A percentile compares a stretch with the other conserved stretches of the same genome.
Conservation (phyloP, 2,329 filamentous ascomycete genomes). For the Xylariaceae sp. region DNA sequence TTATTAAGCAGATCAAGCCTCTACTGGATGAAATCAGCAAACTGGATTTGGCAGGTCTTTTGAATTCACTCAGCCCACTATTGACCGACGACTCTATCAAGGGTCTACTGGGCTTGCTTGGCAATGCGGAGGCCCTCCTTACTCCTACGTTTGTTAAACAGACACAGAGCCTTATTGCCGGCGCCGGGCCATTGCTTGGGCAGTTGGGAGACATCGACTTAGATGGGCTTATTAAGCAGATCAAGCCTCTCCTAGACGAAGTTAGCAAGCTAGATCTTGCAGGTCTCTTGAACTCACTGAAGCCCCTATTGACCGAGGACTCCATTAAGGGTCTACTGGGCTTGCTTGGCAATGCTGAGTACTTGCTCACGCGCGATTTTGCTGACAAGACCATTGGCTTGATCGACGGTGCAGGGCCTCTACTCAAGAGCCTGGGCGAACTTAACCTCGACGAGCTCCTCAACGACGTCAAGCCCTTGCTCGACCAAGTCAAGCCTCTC, state of each 20-base stretch:
- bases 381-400: slow-evolving; percentile 23
- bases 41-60: slow-evolving; percentile 31
- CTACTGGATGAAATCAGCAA: slow-evolving; percentile 30
- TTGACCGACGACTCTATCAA: slow-evolving; percentile 28
- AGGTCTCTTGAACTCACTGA: slow-evolving; percentile 30
- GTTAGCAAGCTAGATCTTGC: slow-evolving; percentile 31
- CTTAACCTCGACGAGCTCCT: slow-evolving; percentile 31
- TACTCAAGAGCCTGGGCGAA: slow-evolving; percentile 28
- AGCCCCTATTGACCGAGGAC: slow-evolving; percentile 30
- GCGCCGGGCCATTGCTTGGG: slow-evolving; percentile 2
- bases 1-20: slow-evolving; percentile 24
- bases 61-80: slow-evolving; percentile 32
- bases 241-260: slow-evolving; percentile 26
- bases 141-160: slow-evolving; percentile 1
- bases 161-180: slow-evolving; percentile 1
- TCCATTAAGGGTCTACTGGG: slow-evolving; percentile 28
- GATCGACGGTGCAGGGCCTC: slow-evolving; percentile 23
- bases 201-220: slow-evolving; percentile 3
- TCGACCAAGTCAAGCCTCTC: slow-evolving; percentile 22
- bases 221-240: slow-evolving; percentile 26
- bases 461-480: slow-evolving; percentile 20
- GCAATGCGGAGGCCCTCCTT: slow-evolving; percentile 6
- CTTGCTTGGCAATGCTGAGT: slow-evolving; percentile 34
- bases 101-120: slow-evolving; percentile 5
- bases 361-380: slow-evolving; percentile 31